Conservation (phyloP, 371 early-diverging fungal genomes). For the Mortierella sp. region DNA sequence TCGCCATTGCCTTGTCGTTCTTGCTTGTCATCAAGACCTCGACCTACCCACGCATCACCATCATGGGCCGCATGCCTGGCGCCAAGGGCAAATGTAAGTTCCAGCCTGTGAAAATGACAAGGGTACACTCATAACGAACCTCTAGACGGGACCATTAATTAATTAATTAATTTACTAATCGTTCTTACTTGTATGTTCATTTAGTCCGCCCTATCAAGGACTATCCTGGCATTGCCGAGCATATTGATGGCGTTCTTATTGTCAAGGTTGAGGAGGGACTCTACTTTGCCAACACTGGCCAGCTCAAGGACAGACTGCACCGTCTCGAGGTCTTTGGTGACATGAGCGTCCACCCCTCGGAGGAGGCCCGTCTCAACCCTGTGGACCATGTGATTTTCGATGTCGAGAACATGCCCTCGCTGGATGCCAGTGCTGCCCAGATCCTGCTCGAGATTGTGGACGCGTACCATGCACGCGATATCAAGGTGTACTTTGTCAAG, state of each 20-base stretch:
- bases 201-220: constrained; percentile 70
- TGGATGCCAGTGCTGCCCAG: constrained; percentile 94
- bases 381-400: constrained; percentile 87
- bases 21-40: constrained; percentile 92
- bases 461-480: constrained; percentile 80
- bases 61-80: constrained; percentile 70
- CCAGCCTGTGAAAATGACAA: neutral
- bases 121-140: neutral
- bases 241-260: constrained; percentile 86
- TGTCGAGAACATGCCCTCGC: constrained; percentile 84
- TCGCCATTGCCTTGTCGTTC: constrained; percentile 88
- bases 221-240: constrained; percentile 75
- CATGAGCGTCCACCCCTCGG: constrained; percentile 91
- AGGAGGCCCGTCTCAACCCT: constrained; percentile 75
- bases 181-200: neutral
- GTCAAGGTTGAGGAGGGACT: constrained; percentile 92
- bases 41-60: constrained; percentile 84
- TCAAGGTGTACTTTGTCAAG: constrained; percentile 89
- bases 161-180: constrained; percentile 13
- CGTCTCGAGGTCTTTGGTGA: constrained; percentile 94
- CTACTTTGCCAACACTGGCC: constrained; percentile 96
- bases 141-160: neutral
- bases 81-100: constrained; percentile 53
- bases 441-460: constrained; percentile 91
- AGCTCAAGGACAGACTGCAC: constrained; percentile 91